Percentiles rank a stretch among this genome's conserved stretches.
phyloP scores from a whole-genome alignment of 1,284 basidiomycete species.

The Cryptococcus sp. region DNA sequence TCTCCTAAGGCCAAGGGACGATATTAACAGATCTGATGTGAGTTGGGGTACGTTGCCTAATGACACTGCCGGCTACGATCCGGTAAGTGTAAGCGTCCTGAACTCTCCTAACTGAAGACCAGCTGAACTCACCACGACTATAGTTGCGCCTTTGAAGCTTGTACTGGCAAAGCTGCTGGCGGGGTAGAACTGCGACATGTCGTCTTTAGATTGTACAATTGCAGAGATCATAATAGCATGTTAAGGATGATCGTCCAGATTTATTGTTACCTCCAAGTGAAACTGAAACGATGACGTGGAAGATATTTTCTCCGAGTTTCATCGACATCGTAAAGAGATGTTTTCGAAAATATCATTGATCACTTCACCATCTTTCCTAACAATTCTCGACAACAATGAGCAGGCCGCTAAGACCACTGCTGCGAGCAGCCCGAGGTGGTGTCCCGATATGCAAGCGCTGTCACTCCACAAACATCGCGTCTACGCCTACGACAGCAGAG shows the following conservation, averaged over 20 bases:
- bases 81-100: not conserved
- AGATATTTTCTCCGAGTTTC: slow-evolving; percentile 1
- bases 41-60: slow-evolving; percentile 76
- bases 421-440: too few relatives aligned
- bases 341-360: not conserved
- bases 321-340: not conserved
- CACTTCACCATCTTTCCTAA: too few relatives aligned
- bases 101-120: not conserved
- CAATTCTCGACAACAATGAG: too few relatives aligned
- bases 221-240: not conserved
- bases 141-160: slow-evolving; percentile 10
- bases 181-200: slow-evolving; percentile 16
- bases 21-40: slow-evolving; percentile 69
- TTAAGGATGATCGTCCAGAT: not conserved
- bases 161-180: slow-evolving; percentile 1
- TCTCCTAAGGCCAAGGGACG: slow-evolving; percentile 62
- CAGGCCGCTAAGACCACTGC: too few relatives aligned
- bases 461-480: slow-evolving; percentile 11
- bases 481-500: not conserved
- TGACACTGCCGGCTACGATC: slow-evolving; percentile 70
- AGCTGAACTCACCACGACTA: slow-evolving; percentile 12
- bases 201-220: not conserved
- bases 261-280: not conserved
- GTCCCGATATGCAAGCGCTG: slow-evolving; percentile 8
- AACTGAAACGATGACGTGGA: slow-evolving; percentile 12